Evolutionary conservation across 306 rosid species (phyloP).

Genomic region (Luffa acutangula): DNA sequence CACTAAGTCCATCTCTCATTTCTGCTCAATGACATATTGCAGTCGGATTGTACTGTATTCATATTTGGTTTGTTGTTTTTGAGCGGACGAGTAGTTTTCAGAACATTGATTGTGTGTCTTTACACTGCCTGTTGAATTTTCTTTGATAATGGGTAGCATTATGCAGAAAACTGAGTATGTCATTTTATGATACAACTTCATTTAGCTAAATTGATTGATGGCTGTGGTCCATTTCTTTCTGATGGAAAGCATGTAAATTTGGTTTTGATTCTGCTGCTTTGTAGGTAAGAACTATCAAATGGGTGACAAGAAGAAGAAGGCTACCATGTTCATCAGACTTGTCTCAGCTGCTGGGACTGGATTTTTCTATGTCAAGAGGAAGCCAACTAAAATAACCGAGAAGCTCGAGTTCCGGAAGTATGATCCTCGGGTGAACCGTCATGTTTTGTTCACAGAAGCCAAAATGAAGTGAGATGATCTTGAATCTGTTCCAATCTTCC

Average conservation of each 20-base stretch:
- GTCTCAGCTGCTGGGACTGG: constrained; percentile 95
- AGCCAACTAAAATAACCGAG: constrained; percentile 67
- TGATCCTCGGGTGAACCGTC: constrained; percentile 82
- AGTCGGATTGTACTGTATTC: not conserved
- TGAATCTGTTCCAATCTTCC: not conserved
- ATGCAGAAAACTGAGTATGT: not conserved
- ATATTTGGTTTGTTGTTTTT: not conserved
- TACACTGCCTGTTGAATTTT: not conserved
- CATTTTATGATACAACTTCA: not conserved
- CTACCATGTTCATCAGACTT: constrained; percentile 67
- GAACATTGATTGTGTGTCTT: not conserved
- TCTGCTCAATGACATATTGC: not conserved
- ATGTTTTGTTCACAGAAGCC: constrained; percentile 86
- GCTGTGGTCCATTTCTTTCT: not conserved
- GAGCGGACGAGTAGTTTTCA: not conserved
- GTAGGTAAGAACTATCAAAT: constrained; percentile 13
- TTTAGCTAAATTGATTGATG: not conserved
- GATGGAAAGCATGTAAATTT: not conserved
- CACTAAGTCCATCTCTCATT: not conserved
- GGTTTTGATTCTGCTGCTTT: not conserved
- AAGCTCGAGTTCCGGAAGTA: constrained; percentile 84
- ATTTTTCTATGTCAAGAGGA: constrained; percentile 87
- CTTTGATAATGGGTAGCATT: not conserved
- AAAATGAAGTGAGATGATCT: constrained; percentile 62
- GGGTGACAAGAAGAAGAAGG: constrained; percentile 90